Conservation (phyloP, 1,139 yeast genomes). For the Yamadazyma membranifaciens region DNA sequence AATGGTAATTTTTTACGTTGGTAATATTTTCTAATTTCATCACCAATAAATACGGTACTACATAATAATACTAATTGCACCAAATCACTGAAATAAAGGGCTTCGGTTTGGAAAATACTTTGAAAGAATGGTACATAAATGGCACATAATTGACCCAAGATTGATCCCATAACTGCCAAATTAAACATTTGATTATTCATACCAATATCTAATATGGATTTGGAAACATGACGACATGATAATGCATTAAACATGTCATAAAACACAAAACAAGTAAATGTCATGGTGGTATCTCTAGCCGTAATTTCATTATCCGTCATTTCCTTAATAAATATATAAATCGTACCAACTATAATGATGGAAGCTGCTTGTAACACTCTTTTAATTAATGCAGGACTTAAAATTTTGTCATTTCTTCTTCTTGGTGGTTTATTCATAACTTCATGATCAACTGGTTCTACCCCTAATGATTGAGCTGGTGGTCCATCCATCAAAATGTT, state of each 20-base stretch:
- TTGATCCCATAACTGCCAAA: slow-evolving; percentile 84
- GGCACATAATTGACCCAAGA: slow-evolving; percentile 90
- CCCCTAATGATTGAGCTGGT: slow-evolving; percentile 96
- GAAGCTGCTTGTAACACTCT: slow-evolving; percentile 74
- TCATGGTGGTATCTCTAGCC: slow-evolving; percentile 97
- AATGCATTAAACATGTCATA: slow-evolving; percentile 96
- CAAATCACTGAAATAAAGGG: slow-evolving; percentile 68
- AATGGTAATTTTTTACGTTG: slow-evolving; percentile 17
- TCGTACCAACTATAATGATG: slow-evolving; percentile 74
- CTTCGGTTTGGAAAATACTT: slow-evolving; percentile 89
- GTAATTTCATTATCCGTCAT: slow-evolving; percentile 82
- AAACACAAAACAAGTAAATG: slow-evolving; percentile 92
- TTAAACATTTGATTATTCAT: slow-evolving; percentile 83
- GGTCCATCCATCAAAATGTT: slow-evolving; percentile 99
- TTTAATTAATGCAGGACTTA: slow-evolving; percentile 64
- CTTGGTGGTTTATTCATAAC: slow-evolving; percentile 96
- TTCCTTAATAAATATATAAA: slow-evolving; percentile 79
- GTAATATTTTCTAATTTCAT: slow-evolving; percentile 65
- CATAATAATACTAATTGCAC: slow-evolving; percentile 59
- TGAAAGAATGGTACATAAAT: slow-evolving; percentile 92
- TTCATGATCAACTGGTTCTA: slow-evolving; percentile 93
- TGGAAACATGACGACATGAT: slow-evolving; percentile 83
- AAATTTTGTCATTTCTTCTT: slow-evolving; percentile 75
- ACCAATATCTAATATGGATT: slow-evolving; percentile 79
- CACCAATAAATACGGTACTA: slow-evolving; percentile 80